Base-by-base conservation (phyloP, 192 early-diverging fungal species). In the Backusella australiensis region DNA sequence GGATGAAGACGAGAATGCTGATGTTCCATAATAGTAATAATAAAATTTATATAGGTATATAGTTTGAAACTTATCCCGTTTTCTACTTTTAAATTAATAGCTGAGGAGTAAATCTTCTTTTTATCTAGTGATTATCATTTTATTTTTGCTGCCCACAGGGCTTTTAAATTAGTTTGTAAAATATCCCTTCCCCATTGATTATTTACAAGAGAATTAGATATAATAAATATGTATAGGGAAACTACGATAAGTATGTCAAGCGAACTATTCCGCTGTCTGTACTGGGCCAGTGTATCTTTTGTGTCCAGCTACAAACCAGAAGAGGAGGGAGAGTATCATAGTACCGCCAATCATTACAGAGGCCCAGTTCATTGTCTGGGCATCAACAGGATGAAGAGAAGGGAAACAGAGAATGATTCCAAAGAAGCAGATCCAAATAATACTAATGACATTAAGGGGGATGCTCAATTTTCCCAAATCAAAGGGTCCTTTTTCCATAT, bases 281-380 rank as follows among this genome's bases (percentile, higher is more conserved):
- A 85, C 75, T 8, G 85, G 85, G 1, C 83, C 83, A 66, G 78
- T 77, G 66, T 85, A 86, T 72, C 77, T 81, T 17, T 86, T 71
- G 21, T 77, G 81, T 34, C 83, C 85, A 41, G 70, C 78, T 21
- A 78, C 72, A 42, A 83, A 81, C 83, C 83, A 86, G 69, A 85
- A 81, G 6, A 70, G 72, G 56, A 84, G 72, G 44, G 84, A 77
- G 46, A 83, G 82, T 1, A 83, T 8, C 15, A 82, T 75, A 0
- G 75, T 49, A 0, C 73, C 78, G 0, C 76, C 78, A 7, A 86
- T 82, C 73, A 86, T 86, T 8, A 85, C 69, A 38, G 80, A 29
- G 1, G 85, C 81, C 19, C 78, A 86, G 67, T 86, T 86, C 85
- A 86, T 86, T 38, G 77, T 80, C 19, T 53, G 80, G 34, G 7